A percentile compares a stretch with the other conserved stretches of the same genome.
Evolutionary conservation across 2,329 filamentous ascomycete genomes (phyloP).

Genomic region (Trichoderma citrinoviride): DNA sequence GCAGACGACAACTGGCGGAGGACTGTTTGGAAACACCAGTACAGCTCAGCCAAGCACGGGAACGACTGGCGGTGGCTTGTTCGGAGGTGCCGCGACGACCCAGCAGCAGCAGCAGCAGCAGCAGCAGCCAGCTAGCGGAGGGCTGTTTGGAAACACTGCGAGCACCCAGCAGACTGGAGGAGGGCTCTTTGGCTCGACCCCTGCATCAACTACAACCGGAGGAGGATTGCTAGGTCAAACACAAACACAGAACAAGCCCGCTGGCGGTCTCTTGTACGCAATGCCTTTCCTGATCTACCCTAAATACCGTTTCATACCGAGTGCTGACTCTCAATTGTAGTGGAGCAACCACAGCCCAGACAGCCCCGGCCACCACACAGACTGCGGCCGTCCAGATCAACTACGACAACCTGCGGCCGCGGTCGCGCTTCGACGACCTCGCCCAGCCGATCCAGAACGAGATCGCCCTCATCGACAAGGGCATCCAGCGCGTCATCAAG

Average conservation of each 20-base stretch:
- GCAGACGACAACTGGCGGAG: conserved; percentile 28
- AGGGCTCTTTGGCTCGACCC: conserved; percentile 33
- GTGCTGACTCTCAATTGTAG: conserved; percentile 29
- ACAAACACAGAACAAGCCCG: conserved; percentile 36
- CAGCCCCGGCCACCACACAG: conserved; percentile 44
- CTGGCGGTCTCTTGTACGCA: conserved; percentile 36
- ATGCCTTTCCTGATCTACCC: too few relatives aligned
- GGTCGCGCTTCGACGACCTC: conserved; percentile 89
- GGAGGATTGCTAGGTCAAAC: conserved; percentile 37
- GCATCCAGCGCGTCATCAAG: conserved; percentile 76
- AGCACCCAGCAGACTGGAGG: conserved; percentile 28
- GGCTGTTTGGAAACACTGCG: conserved; percentile 30
- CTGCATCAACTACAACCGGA: conserved; percentile 23
- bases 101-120: conserved; percentile 24
- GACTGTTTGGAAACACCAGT: conserved; percentile 35
- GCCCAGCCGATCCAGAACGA: conserved; percentile 75
- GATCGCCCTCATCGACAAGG: conserved; percentile 74
- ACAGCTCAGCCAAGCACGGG: conserved; percentile 26
- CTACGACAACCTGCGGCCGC: conserved; percentile 73
- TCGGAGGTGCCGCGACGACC: conserved; percentile 24
- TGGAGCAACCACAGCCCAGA: conserved; percentile 33
- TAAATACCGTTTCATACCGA: neutral
- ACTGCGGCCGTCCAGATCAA: conserved; percentile 76
- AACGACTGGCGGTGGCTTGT: conserved; percentile 27
- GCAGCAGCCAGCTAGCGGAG: conserved; percentile 23